These are phyloP conservation scores for Mucor saturninus DNA, from an alignment of 371 early-diverging fungal species.

Conservation along the genomic window DNA sequence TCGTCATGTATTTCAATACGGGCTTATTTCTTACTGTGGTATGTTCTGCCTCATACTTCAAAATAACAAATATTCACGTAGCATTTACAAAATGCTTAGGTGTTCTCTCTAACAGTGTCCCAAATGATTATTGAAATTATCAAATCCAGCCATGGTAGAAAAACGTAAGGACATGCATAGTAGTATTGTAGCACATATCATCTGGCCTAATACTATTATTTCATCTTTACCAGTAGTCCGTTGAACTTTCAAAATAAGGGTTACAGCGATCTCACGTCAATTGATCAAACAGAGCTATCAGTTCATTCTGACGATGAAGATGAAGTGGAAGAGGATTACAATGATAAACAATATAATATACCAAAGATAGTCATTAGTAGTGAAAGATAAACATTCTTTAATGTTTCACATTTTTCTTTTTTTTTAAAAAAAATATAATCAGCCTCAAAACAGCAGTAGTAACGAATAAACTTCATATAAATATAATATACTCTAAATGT, in stretches of 20 bases:
- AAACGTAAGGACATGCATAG: not conserved
- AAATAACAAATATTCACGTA: conserved; percentile 1
- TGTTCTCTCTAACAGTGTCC: conserved; percentile 9
- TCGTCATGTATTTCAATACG: conserved; percentile 47
- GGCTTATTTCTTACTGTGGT: conserved; percentile 40
- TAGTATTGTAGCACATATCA: not conserved
- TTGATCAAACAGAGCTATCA: not conserved
- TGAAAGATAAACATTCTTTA: not conserved
- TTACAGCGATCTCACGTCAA: not conserved
- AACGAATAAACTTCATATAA: too few species aligned
- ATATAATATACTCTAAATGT: too few species aligned
- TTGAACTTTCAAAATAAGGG: not conserved
- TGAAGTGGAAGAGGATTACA: not conserved
- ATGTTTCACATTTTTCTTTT: too few species aligned
- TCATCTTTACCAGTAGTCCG: not conserved
- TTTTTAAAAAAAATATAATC: too few species aligned
- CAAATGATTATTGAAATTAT: conserved; percentile 16
- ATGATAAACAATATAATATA: not conserved
- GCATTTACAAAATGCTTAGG: not conserved
- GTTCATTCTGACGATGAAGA: conserved; percentile 6
- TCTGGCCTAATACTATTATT: too few species aligned
- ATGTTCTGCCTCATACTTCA: not conserved
- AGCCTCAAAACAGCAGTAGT: too few species aligned
- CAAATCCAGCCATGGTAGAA: not conserved
- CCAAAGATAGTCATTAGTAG: conserved; percentile 12